Percentiles rank a stretch among this genome's conserved stretches.
These are phyloP conservation scores for Lodderomyces beijingensis DNA, from an alignment of 1,139 yeast genomes.

Conservation along the genomic window DNA sequence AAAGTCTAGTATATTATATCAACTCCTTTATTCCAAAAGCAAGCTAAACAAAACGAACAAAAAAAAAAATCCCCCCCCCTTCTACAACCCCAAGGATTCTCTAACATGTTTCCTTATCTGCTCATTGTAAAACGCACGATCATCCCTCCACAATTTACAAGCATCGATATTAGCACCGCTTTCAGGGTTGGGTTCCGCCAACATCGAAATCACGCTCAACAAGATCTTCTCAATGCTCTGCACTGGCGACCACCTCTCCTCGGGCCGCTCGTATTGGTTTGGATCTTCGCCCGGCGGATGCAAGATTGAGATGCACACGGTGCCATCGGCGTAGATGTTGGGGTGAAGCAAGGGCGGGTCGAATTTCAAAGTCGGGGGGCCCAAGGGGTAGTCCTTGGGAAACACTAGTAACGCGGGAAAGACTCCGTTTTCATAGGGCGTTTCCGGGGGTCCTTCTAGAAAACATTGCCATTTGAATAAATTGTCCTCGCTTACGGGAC, in stretches of 20 bases:
- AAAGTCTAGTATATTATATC: too few relatives aligned
- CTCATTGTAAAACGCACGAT: constrained; percentile 60
- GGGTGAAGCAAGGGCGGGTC: constrained; percentile 89
- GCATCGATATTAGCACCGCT: constrained; percentile 98
- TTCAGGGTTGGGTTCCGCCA: constrained; percentile 95
- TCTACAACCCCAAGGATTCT: constrained; percentile 58
- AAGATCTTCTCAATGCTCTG: constrained; percentile 94
- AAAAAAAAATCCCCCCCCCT: not conserved
- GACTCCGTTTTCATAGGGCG: constrained; percentile 91
- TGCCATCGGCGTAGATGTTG: constrained; percentile 88
- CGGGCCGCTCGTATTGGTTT: constrained; percentile 88
- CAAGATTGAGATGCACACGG: constrained; percentile 89
- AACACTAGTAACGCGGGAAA: constrained; percentile 81
- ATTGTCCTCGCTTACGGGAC: constrained; percentile 80
- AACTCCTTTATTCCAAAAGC: not conserved
- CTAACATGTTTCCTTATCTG: constrained; percentile 64
- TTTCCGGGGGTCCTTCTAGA: constrained; percentile 88
- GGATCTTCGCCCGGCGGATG: constrained; percentile 99
- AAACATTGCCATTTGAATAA: constrained; percentile 88
- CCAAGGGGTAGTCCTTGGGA: constrained; percentile 86
- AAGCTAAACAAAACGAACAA: not conserved
- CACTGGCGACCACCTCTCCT: constrained; percentile 97
- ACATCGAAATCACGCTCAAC: constrained; percentile 89
- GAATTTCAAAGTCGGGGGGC: constrained; percentile 84
- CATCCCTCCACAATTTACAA: constrained; percentile 89